Evolutionary conservation across 148 eudicot genomes (phyloP), one percentile per base, ranked within the genome.

Genomic region (Silene uniflora): DNA sequence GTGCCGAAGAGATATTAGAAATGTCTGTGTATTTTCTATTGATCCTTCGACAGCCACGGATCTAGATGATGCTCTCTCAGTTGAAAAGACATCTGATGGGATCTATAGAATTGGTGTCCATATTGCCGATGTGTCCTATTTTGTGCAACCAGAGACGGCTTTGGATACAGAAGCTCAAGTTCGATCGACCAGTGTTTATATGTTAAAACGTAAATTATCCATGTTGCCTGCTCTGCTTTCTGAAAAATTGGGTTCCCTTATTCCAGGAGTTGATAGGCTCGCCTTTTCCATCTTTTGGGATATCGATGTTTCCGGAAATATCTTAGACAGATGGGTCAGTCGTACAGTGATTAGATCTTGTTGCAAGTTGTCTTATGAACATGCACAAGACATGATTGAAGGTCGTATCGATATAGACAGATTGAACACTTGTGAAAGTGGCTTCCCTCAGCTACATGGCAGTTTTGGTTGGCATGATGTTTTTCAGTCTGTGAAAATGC

Each of bases 21-120:
- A 89, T 69, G 70, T 86, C 44, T 94, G 98, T 79, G 69, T 90
- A 32, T 90, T 92, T 84, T 89, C 98, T 12, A 92, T 94, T 63
- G 98, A 94, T 77, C 96, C 98, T 60, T 67, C 90, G 39, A 86
- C 90, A 71, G 93, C 98, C 44, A 85, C 92, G n/a, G 98, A 94
- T 84, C 89, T 91, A 29, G 98, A 94, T 80, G 98, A 94, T 85
- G 98, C 97, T 32, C 80, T 94, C 24, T 94, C 98, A n/a, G 81
- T 92, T 66, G 91, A 94, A 79, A 91, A 69, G 84, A 39, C 89
- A 61, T 73, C 90, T 17, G 72, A 71, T 78, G 90, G 85, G 42
- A 72, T 73, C 25, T 83, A 75, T 69, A 86, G 92, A 82, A 91
- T 92, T 3, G 98, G 98, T 59, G 97, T 94, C 63, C 98, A 94